Base-by-base conservation (phyloP, 2,329 filamentous ascomycete species). In the Trichoderma oligosporum region DNA sequence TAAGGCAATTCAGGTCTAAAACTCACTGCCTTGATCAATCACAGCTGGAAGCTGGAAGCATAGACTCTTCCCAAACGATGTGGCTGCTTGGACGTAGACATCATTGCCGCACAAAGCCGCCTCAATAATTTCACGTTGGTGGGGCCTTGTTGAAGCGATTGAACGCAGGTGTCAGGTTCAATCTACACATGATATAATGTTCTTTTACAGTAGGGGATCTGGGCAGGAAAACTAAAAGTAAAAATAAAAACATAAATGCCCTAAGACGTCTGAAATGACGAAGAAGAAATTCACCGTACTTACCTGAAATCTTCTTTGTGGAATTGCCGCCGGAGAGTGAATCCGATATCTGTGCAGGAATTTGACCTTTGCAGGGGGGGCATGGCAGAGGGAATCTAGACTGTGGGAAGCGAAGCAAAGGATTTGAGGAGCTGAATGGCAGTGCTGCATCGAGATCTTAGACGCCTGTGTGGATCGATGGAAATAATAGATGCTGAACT, bases 41-140 rank as follows among this genome's bases (percentile, higher is more conserved):
- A 97, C 85, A 22, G 92, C 92, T 7, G 92, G 92, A 1, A 97
- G 79, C 70, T 97, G 92, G 69, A 93, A 97, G 74, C 93, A 97
- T 53, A 97, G 73, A 67, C 90, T 95, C 73, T 97, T 97, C 39
- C 92, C 93, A 70, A 97, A 97, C 8, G 87, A 90, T 3, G 89
- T 92, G 55, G 89, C 89, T 45, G 93, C 93, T 72, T 97, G 93
- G 1, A 97, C 82, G 68, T 96, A 97, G 41, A 97, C 88, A 85
- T 97, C 93, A 61, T 92, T 81, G 14, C 90, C 88, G 56, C 88
- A 83, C 7, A 97, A 78, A 2, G 89, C 89, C 7, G 90, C 88
- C 58, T 82, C 79, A 56, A 97, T 93, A 57, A 97, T 91, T 67
- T 97, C 91, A 59, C 89, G 84, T 69, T 97, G 93, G 35, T 89